phyloP scores from a whole-genome alignment of 2,329 filamentous ascomycete genomes.

The Sarocladium kiliense region DNA sequence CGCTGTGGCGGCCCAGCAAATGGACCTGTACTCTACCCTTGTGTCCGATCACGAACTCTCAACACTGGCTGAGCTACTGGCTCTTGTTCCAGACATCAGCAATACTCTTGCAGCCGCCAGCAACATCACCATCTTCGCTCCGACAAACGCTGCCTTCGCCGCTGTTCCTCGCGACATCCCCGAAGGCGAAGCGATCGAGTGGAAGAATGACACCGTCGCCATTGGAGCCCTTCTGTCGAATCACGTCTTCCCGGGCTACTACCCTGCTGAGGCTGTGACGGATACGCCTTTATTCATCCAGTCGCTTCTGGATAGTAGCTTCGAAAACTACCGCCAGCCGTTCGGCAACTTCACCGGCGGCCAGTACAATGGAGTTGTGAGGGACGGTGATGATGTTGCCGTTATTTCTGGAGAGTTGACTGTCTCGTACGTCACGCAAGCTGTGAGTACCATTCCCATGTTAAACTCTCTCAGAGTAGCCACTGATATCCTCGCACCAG shows the following conservation, averaged over 20 bases:
- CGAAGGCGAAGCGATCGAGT: slow-evolving; percentile 25
- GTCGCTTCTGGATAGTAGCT: slow-evolving; percentile 24
- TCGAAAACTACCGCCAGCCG: slow-evolving; percentile 25
- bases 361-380: slow-evolving; percentile 28
- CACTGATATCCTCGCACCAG: no score
- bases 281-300: slow-evolving; percentile 24
- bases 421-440: slow-evolving; percentile 26
- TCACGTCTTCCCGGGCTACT: slow-evolving; percentile 26
- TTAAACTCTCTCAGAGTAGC: no score
- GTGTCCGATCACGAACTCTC: slow-evolving; percentile 9
- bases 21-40: slow-evolving; percentile 1
- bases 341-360: slow-evolving; percentile 31
- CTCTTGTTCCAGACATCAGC: background rate
- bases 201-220: slow-evolving; percentile 23
- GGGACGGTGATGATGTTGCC: slow-evolving; percentile 23
- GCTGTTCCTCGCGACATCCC: slow-evolving; percentile 25
- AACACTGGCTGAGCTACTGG: slow-evolving; percentile 3
- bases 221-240: slow-evolving; percentile 25
- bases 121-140: slow-evolving; percentile 30
- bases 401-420: slow-evolving; percentile 27
- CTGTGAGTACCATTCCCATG: slow-evolving; percentile 15
- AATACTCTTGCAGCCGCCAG: slow-evolving; percentile 22
- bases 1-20: background rate
- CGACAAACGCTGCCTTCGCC: slow-evolving; percentile 28
- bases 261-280: slow-evolving; percentile 21